Percentiles rank a stretch among this genome's conserved stretches.
phyloP scores from a whole-genome alignment of 1,284 basidiomycete genomes.

The Microbotryomycetes sp. region DNA sequence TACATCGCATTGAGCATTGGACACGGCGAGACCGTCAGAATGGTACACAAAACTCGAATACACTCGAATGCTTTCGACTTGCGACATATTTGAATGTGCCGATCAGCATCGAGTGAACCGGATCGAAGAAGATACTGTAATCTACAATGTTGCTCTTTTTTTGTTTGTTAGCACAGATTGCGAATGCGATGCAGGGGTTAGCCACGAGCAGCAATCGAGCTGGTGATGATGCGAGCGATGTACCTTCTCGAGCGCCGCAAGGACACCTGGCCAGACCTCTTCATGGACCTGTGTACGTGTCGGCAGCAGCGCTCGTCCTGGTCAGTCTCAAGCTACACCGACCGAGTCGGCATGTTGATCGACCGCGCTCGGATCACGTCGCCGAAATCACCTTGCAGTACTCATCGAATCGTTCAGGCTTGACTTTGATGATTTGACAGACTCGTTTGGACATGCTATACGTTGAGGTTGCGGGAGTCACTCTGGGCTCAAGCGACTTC shows the following conservation, averaged over 20 bases:
- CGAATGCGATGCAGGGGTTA: too few species aligned
- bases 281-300: conserved; percentile 57
- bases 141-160: conserved; percentile 43
- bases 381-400: conserved; percentile 51
- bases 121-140: conserved; percentile 60
- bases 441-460: conserved; percentile 52
- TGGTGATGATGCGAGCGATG: conserved; percentile 44
- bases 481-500: too few species aligned
- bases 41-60: too few species aligned
- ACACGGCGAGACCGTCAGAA: conserved; percentile 41
- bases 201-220: neutral
- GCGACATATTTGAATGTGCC: conserved; percentile 59
- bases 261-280: conserved; percentile 63
- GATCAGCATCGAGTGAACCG: conserved; percentile 50
- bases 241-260: conserved; percentile 58
- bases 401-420: conserved; percentile 56
- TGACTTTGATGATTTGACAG: conserved; percentile 70
- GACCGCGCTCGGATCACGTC: neutral
- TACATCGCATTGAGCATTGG: too few species aligned
- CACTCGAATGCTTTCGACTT: neutral
- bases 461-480: too few species aligned
- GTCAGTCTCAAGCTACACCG: neutral
- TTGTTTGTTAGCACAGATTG: too few species aligned
- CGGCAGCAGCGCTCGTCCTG: too few species aligned
- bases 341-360: neutral